phyloP scores from a whole-genome alignment of 768 basidiomycete genomes.

The Strobilomyces dryophilus region DNA sequence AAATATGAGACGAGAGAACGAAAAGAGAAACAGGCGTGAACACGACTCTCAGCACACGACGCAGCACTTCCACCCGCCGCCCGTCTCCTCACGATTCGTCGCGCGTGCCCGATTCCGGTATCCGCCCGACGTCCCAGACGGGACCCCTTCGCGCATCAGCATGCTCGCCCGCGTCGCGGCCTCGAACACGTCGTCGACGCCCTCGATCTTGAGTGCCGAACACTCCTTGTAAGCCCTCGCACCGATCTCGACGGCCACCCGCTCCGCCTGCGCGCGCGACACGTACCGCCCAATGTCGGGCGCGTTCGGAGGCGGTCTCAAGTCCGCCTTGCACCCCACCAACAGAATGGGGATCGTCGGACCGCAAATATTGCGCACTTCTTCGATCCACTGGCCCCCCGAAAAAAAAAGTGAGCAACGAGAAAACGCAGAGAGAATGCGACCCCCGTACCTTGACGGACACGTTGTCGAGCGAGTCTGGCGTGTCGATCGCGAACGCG shows the following conservation, averaged over 20 bases:
- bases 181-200: slow-evolving; percentile 97
- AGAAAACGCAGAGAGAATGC: too few relatives aligned
- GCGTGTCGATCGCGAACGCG: slow-evolving; percentile 93
- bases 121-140: slow-evolving; percentile 50
- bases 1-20: neutral
- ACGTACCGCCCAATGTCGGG: slow-evolving; percentile 56
- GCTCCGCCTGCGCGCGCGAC: slow-evolving; percentile 75
- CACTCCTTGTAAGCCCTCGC: slow-evolving; percentile 95
- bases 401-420: too few relatives aligned
- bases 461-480: slow-evolving; percentile 96
- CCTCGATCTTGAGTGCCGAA: slow-evolving; percentile 83
- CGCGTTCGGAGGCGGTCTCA: slow-evolving; percentile 59
- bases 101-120: slow-evolving; percentile 44
- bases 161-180: slow-evolving; percentile 95
- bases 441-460: slow-evolving; percentile 76
- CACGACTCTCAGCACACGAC: slow-evolving; percentile 52
- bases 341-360: slow-evolving; percentile 88
- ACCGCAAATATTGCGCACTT: slow-evolving; percentile 96
- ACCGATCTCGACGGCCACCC: slow-evolving; percentile 78
- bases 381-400: slow-evolving; percentile 99
- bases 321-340: slow-evolving; percentile 94
- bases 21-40: neutral
- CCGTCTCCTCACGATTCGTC: slow-evolving; percentile 39
- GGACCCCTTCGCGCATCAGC: slow-evolving; percentile 86
- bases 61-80: slow-evolving; percentile 55